Evolutionary conservation across 75 land plant genomes (phyloP).

Genomic region (Cunninghamia lanceolata): DNA sequence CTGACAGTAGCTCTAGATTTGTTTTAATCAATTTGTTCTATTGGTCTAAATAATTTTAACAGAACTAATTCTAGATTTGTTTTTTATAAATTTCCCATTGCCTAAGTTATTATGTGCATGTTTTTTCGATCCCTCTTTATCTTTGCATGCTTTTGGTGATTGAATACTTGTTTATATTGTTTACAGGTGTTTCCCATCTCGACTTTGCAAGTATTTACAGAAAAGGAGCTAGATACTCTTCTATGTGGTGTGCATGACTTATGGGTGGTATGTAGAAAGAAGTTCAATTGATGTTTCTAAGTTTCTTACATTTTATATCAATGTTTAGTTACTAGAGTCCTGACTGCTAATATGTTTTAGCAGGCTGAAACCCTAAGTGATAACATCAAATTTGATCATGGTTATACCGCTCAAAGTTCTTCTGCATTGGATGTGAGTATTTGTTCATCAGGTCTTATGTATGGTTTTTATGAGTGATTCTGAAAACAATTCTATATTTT

Average conservation of each 20-base stretch:
- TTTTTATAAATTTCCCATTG: no score
- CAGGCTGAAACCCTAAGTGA: slow-evolving; percentile 33
- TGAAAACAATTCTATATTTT: not conserved
- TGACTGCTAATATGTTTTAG: not conserved
- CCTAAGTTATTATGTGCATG: no score
- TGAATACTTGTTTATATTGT: no score
- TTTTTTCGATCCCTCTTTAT: no score
- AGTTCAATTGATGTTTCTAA: not conserved
- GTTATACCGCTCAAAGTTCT: slow-evolving; percentile 60
- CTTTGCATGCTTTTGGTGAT: no score
- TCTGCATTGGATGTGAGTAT: slow-evolving; percentile 50
- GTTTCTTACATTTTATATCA: slow-evolving; percentile 18
- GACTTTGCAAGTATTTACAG: not conserved
- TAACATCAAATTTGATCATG: slow-evolving; percentile 71
- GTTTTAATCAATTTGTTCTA: no score
- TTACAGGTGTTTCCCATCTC: not conserved
- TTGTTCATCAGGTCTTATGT: not conserved
- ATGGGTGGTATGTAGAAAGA: not conserved
- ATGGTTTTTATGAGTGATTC: not conserved
- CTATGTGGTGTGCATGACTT: not conserved
- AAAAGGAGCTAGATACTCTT: not conserved
- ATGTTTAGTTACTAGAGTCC: not conserved
- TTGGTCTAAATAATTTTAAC: no score
- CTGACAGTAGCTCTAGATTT: no score
- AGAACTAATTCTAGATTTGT: no score